Conservation (phyloP, 2,329 filamentous ascomycete species). For the Oidium heveae region DNA sequence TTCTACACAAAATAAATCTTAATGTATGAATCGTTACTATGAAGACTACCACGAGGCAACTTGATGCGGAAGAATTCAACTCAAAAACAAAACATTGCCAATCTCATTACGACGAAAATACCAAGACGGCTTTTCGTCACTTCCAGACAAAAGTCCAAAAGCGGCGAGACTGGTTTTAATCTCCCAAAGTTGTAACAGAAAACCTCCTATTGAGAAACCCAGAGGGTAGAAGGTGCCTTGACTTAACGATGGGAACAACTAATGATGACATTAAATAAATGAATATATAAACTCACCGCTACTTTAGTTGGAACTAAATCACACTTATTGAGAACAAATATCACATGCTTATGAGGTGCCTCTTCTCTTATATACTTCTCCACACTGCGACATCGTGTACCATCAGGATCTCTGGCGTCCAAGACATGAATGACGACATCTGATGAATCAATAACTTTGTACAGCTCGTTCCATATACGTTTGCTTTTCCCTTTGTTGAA, state of each 20-base stretch:
- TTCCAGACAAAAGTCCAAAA: slow-evolving; percentile 35
- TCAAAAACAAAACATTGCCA: slow-evolving; percentile 67
- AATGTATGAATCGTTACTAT: slow-evolving; percentile 98
- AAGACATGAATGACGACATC: slow-evolving; percentile 92
- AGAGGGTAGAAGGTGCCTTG: slow-evolving; percentile 48
- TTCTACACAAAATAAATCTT: neutral
- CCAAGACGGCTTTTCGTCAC: slow-evolving; percentile 77
- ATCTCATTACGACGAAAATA: slow-evolving; percentile 38
- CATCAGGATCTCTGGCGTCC: slow-evolving; percentile 70
- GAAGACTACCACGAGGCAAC: slow-evolving; percentile 53
- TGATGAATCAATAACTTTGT: slow-evolving; percentile 86
- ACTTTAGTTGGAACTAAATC: slow-evolving; percentile 81
- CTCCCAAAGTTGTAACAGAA: slow-evolving; percentile 99
- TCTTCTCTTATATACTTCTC: slow-evolving; percentile 88
- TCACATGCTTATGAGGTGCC: slow-evolving; percentile 83
- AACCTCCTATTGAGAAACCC: slow-evolving; percentile 43
- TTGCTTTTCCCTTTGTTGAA: slow-evolving; percentile 91
- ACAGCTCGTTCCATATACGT: slow-evolving; percentile 87
- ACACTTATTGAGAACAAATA: slow-evolving; percentile 75
- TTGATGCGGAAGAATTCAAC: slow-evolving; percentile 67
- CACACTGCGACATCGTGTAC: slow-evolving; percentile 69
- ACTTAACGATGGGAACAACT: slow-evolving; percentile 45
- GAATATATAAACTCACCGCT: slow-evolving; percentile 47
- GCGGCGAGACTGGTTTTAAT: slow-evolving; percentile 48
- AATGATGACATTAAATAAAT: slow-evolving; percentile 3